phyloP scores from a whole-genome alignment of 1,284 basidiomycete species.

The Inonotus obliquus region DNA sequence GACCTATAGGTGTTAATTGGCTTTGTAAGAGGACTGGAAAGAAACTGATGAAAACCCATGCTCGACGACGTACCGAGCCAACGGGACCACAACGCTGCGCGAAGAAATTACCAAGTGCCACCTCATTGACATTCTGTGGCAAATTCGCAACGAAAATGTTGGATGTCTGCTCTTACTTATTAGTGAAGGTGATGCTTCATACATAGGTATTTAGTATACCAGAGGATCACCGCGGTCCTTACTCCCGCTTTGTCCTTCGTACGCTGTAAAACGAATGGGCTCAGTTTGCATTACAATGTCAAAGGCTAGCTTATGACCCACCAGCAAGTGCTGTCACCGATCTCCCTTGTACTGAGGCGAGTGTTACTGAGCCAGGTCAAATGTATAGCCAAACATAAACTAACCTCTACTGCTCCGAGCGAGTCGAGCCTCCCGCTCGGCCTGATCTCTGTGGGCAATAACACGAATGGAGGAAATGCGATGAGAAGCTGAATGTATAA shows the following conservation, averaged over 20 bases:
- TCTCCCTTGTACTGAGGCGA: constrained; percentile 35
- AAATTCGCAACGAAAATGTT: constrained; percentile 93
- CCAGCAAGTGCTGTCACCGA: constrained; percentile 87
- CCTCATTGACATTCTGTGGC: constrained; percentile 81
- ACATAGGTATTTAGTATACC: constrained; percentile 34
- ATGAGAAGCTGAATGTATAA: background rate
- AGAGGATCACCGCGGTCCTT: constrained; percentile 83
- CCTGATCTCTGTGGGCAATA: constrained; percentile 69
- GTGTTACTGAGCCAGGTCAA: background rate
- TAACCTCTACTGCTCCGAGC: constrained; percentile 59
- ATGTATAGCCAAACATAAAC: constrained; percentile 21
- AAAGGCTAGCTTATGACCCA: constrained; percentile 29
- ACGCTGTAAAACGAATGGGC: constrained; percentile 41
- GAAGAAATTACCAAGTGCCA: constrained; percentile 82
- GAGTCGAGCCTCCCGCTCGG: constrained; percentile 79
- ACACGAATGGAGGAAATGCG: background rate
- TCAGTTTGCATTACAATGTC: background rate
- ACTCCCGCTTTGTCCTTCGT: constrained; percentile 84
- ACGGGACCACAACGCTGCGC: constrained; percentile 52
- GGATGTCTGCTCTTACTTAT: constrained; percentile 58
- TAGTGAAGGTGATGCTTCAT: constrained; percentile 30
- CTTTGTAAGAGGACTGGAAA: background rate
- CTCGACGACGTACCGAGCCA: constrained; percentile 45
- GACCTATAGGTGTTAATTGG: constrained; percentile 42
- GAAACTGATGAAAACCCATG: background rate